Percentiles rank a stretch among this genome's conserved stretches.
These are phyloP conservation scores for Hortaea sp. DNA, from an alignment of 2,329 filamentous ascomycete genomes.

Conservation along the genomic window DNA sequence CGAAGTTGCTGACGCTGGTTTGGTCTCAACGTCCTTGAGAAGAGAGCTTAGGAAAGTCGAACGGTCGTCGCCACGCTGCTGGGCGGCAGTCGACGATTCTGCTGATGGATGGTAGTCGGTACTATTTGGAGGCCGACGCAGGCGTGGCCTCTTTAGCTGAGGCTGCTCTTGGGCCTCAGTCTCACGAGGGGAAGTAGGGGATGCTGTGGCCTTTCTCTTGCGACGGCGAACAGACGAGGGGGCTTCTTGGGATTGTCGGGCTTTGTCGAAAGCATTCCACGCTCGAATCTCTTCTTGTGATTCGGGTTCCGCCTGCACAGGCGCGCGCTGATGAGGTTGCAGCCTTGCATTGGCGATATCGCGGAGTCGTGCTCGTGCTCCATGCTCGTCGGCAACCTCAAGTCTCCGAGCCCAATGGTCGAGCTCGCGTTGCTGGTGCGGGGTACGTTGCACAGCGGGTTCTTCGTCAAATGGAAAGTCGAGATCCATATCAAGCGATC, in stretches of 20 bases:
- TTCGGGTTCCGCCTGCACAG: constrained; percentile 48
- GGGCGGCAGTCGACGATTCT: constrained; percentile 24
- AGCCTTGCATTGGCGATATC: constrained; percentile 48
- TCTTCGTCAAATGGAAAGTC: constrained; percentile 80
- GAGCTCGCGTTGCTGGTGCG: constrained; percentile 47
- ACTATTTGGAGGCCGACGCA: constrained; percentile 34
- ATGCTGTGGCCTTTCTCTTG: constrained; percentile 71
- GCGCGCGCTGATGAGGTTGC: constrained; percentile 32
- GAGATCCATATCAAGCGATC: constrained; percentile 64
- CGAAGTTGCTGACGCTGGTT: constrained; percentile 29
- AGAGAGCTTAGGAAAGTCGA: constrained; percentile 77
- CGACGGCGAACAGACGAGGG: constrained; percentile 30
- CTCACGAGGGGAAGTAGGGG: constrained; percentile 55
- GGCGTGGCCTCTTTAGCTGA: constrained; percentile 73
- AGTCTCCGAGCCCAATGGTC: constrained; percentile 75
- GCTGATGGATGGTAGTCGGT: constrained; percentile 25
- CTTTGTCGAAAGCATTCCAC: constrained; percentile 85
- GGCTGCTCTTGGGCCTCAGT: constrained; percentile 55
- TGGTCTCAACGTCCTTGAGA: constrained; percentile 72
- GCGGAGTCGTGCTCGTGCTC: constrained; percentile 51
- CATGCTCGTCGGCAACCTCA: constrained; percentile 62
- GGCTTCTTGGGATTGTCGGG: constrained; percentile 55
- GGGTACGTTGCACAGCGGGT: constrained; percentile 42
- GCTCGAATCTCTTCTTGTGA: constrained; percentile 71
- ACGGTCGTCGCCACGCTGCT: constrained; percentile 23